Base-by-base conservation (phyloP, 2,329 filamentous ascomycete genomes). In the Phyllosticta capitalensis region DNA sequence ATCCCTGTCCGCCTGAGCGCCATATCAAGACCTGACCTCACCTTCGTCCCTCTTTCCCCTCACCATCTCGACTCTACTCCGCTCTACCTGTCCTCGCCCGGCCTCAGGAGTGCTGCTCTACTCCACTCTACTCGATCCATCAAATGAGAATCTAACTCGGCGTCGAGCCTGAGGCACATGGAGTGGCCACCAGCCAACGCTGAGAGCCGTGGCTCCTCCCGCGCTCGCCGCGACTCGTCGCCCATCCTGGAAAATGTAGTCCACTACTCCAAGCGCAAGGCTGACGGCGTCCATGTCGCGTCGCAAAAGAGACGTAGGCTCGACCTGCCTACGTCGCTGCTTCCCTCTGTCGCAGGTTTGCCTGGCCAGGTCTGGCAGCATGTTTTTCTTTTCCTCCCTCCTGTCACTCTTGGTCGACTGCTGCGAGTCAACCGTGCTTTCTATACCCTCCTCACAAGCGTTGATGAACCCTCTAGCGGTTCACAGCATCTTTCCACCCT, bases 291-390 rank as follows among this genome's bases (percentile, higher is more conserved):
- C 38, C 61, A 56, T 54, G 60, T 65, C 30, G 55, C 61, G 55
- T 65, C 61, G 30, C 67, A 68, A 54, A 73, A 74, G 66, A 71
- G 68, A 66, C 70, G 65, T 61, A 71, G 63, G 62, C 64, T 71
- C 22, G 66, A 63, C 54, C 38, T 61, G 22, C 55, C 58, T 55
- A 49, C 65, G 58, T 58, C 62, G 61, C 51, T 50, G 61, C 61
- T 68, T 59, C 58, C 64, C 57, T 62, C 63, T 61, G 72, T 67
- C 64, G 69, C 71, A 62, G 65, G 72, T 64, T 76, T 86, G 60
- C 81, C 84, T 67, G 76, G 78, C 65, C 82, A 85, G 72, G 75
- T 88, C 67, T 89, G 87, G 86, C 86, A 89, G 68, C 79, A 81
- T 68, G 77, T 89, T 67, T 88, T 90, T 71, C 81, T 79, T 67